Evolutionary conservation across 306 rosid genomes (phyloP), one percentile per base, ranked within the genome.

Genomic region (Adenanthera pavonina): DNA sequence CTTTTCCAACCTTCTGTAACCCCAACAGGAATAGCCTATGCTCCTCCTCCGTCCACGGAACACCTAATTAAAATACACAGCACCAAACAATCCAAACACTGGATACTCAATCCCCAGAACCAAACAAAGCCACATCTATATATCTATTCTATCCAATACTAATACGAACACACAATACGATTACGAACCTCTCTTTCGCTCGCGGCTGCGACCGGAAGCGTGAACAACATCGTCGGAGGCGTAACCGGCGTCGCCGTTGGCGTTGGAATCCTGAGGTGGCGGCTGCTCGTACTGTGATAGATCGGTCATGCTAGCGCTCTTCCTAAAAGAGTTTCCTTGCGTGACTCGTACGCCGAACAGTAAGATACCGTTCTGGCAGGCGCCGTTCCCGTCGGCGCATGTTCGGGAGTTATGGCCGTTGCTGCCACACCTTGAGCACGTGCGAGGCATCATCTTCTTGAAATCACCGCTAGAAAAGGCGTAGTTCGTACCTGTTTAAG

Each of bases 11-110:
- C 62, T 87, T 86, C 48, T 90, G 91, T 70, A 94, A 85, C 20
- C 98, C 98, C 88, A 90, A 30, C 73, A 94, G 76, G 86, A 94
- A 94, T 33, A 90, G 64, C 83, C 79, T 83, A 68, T 94, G 98
- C 69, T 94, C 98, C 76, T 94, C 97, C 76, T 92, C 98, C 38
- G 97, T 92, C 98, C 97, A 94, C 20, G 97, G 95, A 69, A 91
- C 90, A 60, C 97, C 97, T 90, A 38, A 59, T 59, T 20, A 25
- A 41, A 41, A 5, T 30, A 30, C 0, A 41, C n/a, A 54, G 48
- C 0, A 48, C 36, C 62, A 64, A 62, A n/a, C 53, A 73, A 82
- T 7, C 36, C 52, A 60, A 83, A 60, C 49, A 57, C 40, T 2
- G 14, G 30, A 47, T 5, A 44, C 16, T 60, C 10, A 67, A 30